Percentiles rank a stretch among this genome's conserved stretches.
Conservation (phyloP, 805 yeast genomes). For the Lipomyces sp. region DNA sequence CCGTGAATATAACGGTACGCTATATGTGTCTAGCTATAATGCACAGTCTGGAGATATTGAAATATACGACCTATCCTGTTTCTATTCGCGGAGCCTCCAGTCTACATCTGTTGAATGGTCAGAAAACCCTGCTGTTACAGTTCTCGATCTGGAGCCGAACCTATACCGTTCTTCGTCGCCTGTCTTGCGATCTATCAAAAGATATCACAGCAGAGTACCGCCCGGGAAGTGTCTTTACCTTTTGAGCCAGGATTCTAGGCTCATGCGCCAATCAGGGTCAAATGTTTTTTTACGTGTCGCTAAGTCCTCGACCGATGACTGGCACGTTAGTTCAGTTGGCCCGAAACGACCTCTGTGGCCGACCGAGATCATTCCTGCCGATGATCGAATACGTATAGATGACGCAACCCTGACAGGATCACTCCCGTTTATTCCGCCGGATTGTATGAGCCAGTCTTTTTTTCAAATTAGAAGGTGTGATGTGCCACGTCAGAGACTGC, state of each 20-base stretch:
- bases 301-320: too few relatives aligned
- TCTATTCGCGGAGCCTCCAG: constrained; percentile 1
- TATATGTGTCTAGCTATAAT: constrained; percentile 30
- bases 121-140: constrained; percentile 11
- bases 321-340: constrained; percentile 27
- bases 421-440: constrained; percentile 18
- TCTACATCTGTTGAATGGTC: constrained; percentile 13
- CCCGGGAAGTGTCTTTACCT: constrained; percentile 10
- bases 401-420: constrained; percentile 29
- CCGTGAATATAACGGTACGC: constrained; percentile 29
- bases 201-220: constrained; percentile 21
- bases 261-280: constrained; percentile 26
- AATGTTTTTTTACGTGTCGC: too few relatives aligned
- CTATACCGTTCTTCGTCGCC: constrained; percentile 17
- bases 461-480: constrained; percentile 28
- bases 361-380: constrained; percentile 29
- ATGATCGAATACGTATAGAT: constrained; percentile 29
- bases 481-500: constrained; percentile 3
- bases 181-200: constrained; percentile 7
- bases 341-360: constrained; percentile 33
- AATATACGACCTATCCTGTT: constrained; percentile 22
- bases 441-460: constrained; percentile 17
- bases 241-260: constrained; percentile 12
- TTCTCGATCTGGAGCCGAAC: constrained; percentile 17
- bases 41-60: constrained; percentile 26